Evolutionary conservation across 140 eudicot species (phyloP).

Genomic region (Anethum foeniculum): DNA sequence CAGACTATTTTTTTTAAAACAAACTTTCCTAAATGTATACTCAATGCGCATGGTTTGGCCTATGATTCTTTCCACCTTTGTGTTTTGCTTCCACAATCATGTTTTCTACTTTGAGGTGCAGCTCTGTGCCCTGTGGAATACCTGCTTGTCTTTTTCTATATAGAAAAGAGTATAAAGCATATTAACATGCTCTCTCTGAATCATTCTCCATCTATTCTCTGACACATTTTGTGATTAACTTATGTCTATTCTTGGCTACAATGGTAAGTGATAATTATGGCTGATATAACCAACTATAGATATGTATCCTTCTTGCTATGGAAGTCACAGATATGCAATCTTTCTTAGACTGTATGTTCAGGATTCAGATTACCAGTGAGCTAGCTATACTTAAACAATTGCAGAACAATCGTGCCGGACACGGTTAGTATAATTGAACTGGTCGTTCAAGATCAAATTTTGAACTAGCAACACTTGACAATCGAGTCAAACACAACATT

Average conservation of each 20-base stretch:
- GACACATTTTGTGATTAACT: neutral
- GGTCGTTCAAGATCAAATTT: neutral
- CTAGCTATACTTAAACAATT: neutral
- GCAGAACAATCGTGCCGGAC: neutral
- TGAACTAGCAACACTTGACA: neutral
- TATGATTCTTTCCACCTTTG: slow-evolving; percentile 1
- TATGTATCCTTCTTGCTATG: neutral
- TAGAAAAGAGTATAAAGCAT: neutral
- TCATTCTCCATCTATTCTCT: slow-evolving; percentile 4
- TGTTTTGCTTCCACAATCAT: slow-evolving; percentile 1
- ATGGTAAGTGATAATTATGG: neutral
- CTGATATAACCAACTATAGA: neutral
- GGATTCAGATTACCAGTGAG: neutral
- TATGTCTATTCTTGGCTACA: neutral
- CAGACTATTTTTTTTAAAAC: neutral
- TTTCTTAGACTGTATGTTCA: neutral
- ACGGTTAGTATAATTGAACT: neutral
- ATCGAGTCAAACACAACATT: neutral
- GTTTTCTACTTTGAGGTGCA: neutral
- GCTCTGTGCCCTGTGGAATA: neutral
- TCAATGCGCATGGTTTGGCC: neutral
- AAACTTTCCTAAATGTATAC: neutral
- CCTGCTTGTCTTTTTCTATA: slow-evolving; percentile 2
- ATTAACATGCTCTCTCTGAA: neutral
- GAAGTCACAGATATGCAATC: neutral